phyloP scores from a whole-genome alignment of 495 filamentous ascomycete species.

The Jackrogersella minutella region DNA sequence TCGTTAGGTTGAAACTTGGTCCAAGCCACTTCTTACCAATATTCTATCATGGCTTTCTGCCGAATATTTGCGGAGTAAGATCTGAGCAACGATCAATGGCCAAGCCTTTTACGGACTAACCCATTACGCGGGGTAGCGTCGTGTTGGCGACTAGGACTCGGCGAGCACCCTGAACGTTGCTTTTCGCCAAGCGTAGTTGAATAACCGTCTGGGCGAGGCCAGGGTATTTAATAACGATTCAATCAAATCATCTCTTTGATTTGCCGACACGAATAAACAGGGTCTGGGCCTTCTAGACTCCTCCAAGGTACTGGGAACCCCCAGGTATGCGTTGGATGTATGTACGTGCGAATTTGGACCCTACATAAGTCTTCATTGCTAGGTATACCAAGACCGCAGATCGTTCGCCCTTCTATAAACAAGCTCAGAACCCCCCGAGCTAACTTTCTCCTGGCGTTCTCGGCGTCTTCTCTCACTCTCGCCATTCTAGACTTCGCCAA shows the following conservation, averaged over 20 bases:
- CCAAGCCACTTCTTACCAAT: neutral
- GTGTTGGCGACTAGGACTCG: conserved; percentile 13
- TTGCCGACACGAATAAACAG: conserved; percentile 38
- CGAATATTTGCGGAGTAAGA: conserved; percentile 41
- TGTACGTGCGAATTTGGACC: conserved; percentile 4
- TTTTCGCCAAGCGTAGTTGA: conserved; percentile 38
- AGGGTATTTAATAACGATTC: conserved; percentile 36
- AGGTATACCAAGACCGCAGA: conserved; percentile 2
- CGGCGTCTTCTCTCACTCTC: conserved; percentile 1
- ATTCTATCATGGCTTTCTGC: conserved; percentile 7
- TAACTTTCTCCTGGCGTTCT: conserved; percentile 12
- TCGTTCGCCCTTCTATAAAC: conserved; percentile 13
- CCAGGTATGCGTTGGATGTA: conserved; percentile 9
- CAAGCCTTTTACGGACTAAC: conserved; percentile 23
- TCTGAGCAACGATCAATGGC: conserved; percentile 21
- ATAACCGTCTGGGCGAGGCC: conserved; percentile 40
- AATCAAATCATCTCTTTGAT: conserved; percentile 38
- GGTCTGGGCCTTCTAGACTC: conserved; percentile 22
- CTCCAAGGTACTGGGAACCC: conserved; percentile 28
- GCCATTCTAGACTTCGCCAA: conserved; percentile 16
- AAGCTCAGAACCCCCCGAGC: conserved; percentile 8
- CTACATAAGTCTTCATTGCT: conserved; percentile 4
- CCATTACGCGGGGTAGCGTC: conserved; percentile 37
- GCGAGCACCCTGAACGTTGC: conserved; percentile 14
- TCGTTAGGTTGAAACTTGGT: conserved; percentile 12